Evolutionary conservation across 306 rosid species (phyloP).

Genomic region (Echinosophora koreensis): DNA sequence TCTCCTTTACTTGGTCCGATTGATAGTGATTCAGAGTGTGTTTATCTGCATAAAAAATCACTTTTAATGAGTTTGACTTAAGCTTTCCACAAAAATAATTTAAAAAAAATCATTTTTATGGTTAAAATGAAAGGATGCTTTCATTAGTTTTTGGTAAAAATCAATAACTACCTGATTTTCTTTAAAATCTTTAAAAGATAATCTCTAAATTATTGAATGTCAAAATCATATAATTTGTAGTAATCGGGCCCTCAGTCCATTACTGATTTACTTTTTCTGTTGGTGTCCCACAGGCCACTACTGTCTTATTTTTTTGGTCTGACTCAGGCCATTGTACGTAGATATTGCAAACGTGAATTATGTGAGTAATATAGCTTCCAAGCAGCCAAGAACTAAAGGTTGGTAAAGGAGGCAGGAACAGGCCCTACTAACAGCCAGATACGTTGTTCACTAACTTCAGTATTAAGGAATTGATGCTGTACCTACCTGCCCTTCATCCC

Average conservation of each 20-base stretch:
- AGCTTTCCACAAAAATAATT: no score
- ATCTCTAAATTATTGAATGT: no score
- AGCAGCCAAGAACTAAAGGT: constrained; percentile 28
- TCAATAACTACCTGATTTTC: no score
- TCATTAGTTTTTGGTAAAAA: no score
- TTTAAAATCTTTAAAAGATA: no score
- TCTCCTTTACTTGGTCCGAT: constrained; percentile 33
- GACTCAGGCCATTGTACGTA: constrained; percentile 36
- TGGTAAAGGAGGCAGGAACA: constrained; percentile 34
- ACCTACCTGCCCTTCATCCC: constrained; percentile 12
- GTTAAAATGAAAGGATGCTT: no score
- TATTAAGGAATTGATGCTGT: constrained; percentile 15
- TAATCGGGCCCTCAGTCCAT: no score
- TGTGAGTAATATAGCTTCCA: constrained; percentile 13
- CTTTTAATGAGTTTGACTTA: no score
- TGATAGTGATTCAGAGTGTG: constrained; percentile 46
- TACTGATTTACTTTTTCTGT: constrained; percentile 17
- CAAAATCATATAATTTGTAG: no score
- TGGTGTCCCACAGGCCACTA: constrained; percentile 17
- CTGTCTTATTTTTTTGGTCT: constrained; percentile 35
- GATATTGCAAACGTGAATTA: constrained; percentile 42
- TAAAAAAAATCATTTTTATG: no score
- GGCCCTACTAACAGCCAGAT: constrained; percentile 31
- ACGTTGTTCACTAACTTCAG: constrained; percentile 34
- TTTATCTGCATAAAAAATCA: no score